Percentiles rank a stretch among this genome's conserved stretches.
Conservation (phyloP, 495 filamentous ascomycete genomes). For the Chaetomium fimeti region DNA sequence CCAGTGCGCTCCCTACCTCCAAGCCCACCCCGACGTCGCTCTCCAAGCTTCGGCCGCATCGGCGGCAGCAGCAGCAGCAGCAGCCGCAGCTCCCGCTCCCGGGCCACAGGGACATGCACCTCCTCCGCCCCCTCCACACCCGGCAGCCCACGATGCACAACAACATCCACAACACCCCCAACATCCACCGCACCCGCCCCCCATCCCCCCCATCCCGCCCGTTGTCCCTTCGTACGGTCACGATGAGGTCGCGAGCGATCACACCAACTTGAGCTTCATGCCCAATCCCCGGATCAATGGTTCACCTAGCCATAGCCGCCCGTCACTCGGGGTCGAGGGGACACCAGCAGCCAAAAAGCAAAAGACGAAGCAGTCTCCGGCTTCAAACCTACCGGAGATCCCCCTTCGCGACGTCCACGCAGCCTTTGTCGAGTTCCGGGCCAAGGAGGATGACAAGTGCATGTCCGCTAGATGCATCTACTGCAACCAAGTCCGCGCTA, state of each 20-base stretch:
- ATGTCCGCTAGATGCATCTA: conserved; percentile 29
- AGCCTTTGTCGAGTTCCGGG: conserved; percentile 35
- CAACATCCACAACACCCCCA: background rate
- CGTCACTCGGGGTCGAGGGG: conserved; percentile 23
- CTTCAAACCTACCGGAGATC: conserved; percentile 28
- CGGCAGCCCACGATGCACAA: conserved; percentile 11
- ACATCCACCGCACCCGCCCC: background rate
- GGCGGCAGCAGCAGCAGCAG: background rate
- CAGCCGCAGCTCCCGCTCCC: background rate
- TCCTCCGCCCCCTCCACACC: background rate
- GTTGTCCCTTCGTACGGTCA: conserved; percentile 1
- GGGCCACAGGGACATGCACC: background rate
- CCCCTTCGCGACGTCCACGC: conserved; percentile 34
- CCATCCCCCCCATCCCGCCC: background rate
- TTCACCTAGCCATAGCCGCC: conserved; percentile 20
- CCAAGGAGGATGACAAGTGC: conserved; percentile 36
- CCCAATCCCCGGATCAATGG: conserved; percentile 37
- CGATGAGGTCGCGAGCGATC: conserved; percentile 10
- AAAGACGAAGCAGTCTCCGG: conserved; percentile 23
- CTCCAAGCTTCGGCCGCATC: conserved; percentile 21
- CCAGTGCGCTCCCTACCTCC: conserved; percentile 30
- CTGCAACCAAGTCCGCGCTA: conserved; percentile 34
- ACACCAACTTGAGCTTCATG: conserved; percentile 30
- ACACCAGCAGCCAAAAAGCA: conserved; percentile 33
- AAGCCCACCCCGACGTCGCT: conserved; percentile 31